Evolutionary conservation across 2,329 filamentous ascomycete genomes (phyloP), one percentile per base, ranked within the genome.

Genomic region (Colletotrichum eremochloae): DNA sequence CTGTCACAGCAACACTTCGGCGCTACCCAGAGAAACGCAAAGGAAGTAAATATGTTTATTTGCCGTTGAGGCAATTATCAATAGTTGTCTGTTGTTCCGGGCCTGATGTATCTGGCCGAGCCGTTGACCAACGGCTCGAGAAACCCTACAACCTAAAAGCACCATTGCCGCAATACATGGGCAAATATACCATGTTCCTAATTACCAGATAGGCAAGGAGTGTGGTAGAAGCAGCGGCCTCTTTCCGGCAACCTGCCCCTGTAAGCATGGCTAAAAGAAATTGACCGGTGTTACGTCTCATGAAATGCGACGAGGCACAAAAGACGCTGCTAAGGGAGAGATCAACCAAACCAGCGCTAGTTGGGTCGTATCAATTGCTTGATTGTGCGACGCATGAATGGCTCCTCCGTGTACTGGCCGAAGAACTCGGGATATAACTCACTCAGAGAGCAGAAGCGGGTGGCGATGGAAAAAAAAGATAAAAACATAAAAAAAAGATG

Each of bases 141-240:
- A 15, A 29, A 29, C 7, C 24, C n/a, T 15, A 31, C 14, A 29
- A 24, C 12, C 20, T 18, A 6, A 31, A 8, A 8, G 48, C 48
- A 18, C 6, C 14, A 52, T 29, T 29, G 12, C 12, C 6, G 48
- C 11, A 31, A 18, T 14, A 52, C 24, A 52, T 4, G 5, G 15
- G 5, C 14, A 1, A 1, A 7, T 2, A 18, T 2, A 8, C 2
- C 12, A 18, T 2, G 48, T 8, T 3, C 14, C 1, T 18, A 3
- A 18, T 15, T 31, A 24, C 48, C 2, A 29, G 12, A 52, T 31
- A 52, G 2, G 24, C 7, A 31, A 15, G 24, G 24, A 7, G 15
- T 52, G 6, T 52, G 14, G 15, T 31, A 8, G 24, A 31, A 52
- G 7, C 14, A 52, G 24, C 24, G 48, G 24, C 24, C 48, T 9